Percentiles rank a stretch among this genome's conserved stretches.
These are phyloP conservation scores for Corchorus capsularis DNA, from an alignment of 345 rosid species.

Conservation along the genomic window DNA sequence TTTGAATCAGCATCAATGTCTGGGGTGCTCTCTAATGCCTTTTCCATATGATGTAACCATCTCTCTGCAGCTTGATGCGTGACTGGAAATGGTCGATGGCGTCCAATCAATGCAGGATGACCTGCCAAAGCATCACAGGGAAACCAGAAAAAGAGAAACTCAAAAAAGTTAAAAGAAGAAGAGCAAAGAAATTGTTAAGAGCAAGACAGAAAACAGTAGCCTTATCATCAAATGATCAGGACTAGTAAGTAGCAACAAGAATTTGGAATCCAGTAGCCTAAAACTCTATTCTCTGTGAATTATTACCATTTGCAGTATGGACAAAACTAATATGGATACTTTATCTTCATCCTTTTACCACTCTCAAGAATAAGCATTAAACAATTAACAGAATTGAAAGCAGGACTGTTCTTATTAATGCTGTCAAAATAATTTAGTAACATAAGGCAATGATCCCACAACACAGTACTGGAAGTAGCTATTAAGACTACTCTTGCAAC, in stretches of 20 bases:
- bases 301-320: neutral
- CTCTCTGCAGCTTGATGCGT: slow-evolving; percentile 82
- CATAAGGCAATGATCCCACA: too few species aligned
- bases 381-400: neutral
- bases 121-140: slow-evolving; percentile 40
- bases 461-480: too few species aligned
- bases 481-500: too few species aligned
- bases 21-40: slow-evolving; percentile 59
- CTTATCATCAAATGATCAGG: neutral
- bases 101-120: slow-evolving; percentile 84
- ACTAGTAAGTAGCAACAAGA: neutral
- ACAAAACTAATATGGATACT: neutral
- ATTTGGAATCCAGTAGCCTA: neutral
- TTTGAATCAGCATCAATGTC: slow-evolving; percentile 76
- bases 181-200: neutral
- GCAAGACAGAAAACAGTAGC: neutral
- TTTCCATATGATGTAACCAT: slow-evolving; percentile 88
- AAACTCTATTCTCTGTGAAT: neutral
- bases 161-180: neutral
- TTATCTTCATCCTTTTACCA: neutral
- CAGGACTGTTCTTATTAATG: neutral
- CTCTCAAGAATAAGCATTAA: neutral
- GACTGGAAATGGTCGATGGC: slow-evolving; percentile 88
- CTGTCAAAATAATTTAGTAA: neutral
- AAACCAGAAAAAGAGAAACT: too few species aligned